Evolutionary conservation across 805 yeast species (phyloP).

Genomic region (Candida peoriensis): DNA sequence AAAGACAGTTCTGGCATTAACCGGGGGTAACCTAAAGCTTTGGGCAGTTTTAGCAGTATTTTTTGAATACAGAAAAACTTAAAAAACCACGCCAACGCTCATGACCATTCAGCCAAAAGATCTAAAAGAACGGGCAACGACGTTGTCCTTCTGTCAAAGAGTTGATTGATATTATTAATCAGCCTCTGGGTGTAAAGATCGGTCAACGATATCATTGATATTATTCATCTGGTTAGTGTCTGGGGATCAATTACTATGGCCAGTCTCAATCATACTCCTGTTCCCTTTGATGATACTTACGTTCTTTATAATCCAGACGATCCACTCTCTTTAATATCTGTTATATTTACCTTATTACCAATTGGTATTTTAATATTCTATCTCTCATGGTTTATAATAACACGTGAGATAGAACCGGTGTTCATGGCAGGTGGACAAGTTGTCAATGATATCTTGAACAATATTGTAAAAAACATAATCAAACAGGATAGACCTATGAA

Average conservation of each 20-base stretch:
- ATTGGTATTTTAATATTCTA: conserved; percentile 73
- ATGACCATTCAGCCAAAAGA: no score
- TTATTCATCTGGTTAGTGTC: no score
- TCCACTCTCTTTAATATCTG: conserved; percentile 52
- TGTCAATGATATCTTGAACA: conserved; percentile 66
- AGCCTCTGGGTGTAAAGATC: no score
- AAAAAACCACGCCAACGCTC: no score
- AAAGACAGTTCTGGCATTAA: no score
- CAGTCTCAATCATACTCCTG: conserved; percentile 20
- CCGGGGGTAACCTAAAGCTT: no score
- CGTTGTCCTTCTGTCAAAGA: no score
- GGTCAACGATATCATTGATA: no score
- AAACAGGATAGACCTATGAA: conserved; percentile 71
- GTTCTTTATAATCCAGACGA: conserved; percentile 73
- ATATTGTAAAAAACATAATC: conserved; percentile 55
- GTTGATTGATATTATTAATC: no score
- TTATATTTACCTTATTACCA: conserved; percentile 76
- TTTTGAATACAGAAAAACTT: no score
- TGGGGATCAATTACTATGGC: background rate
- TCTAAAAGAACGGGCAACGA: no score
- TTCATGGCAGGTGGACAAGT: conserved; percentile 84
- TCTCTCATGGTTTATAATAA: conserved; percentile 74
- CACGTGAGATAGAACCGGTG: conserved; percentile 84
- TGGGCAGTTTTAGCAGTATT: no score
- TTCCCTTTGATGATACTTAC: conserved; percentile 83